phyloP scores from a whole-genome alignment of 2,329 filamentous ascomycete genomes.

The Arachnomyces sp. region DNA sequence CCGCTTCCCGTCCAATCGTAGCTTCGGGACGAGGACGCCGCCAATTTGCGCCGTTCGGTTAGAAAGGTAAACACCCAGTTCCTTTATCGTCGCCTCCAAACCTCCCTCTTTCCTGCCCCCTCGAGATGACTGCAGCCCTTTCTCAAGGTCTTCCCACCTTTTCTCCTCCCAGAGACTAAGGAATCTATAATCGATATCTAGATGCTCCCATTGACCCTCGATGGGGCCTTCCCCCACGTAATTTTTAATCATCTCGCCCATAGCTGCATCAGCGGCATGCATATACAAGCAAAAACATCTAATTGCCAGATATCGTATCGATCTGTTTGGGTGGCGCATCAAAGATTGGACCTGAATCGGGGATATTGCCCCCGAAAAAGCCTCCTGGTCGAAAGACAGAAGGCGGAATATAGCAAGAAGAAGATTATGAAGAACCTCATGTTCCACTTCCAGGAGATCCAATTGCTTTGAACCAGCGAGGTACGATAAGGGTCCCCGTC shows the following conservation, averaged over 20 bases:
- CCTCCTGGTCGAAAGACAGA: constrained; percentile 62
- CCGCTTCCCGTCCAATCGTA: constrained; percentile 40
- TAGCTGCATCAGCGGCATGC: constrained; percentile 68
- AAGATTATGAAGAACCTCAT: constrained; percentile 34
- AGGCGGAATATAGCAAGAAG: constrained; percentile 70
- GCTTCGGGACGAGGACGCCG: constrained; percentile 54
- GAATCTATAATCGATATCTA: constrained; percentile 69
- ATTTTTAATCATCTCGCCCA: constrained; percentile 60
- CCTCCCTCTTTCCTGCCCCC: constrained; percentile 16
- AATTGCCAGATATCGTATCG: constrained; percentile 71
- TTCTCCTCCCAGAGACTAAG: constrained; percentile 56
- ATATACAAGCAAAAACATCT: constrained; percentile 72
- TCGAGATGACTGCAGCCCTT: constrained; percentile 18
- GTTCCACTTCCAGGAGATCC: constrained; percentile 26
- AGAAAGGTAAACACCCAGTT: constrained; percentile 39
- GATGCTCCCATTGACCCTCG: constrained; percentile 65
- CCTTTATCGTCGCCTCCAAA: constrained; percentile 19
- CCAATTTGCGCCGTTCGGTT: constrained; percentile 57
- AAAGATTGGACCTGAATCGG: constrained; percentile 60
- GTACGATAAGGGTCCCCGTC: constrained; percentile 26
- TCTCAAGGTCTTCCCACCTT: constrained; percentile 44
- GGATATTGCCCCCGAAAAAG: constrained; percentile 57
- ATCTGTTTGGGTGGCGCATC: constrained; percentile 50
- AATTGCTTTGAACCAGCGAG: constrained; percentile 23
- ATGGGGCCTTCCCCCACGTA: constrained; percentile 58